phyloP scores from a whole-genome alignment of 495 filamentous ascomycete species.

The Xylaria acuta region DNA sequence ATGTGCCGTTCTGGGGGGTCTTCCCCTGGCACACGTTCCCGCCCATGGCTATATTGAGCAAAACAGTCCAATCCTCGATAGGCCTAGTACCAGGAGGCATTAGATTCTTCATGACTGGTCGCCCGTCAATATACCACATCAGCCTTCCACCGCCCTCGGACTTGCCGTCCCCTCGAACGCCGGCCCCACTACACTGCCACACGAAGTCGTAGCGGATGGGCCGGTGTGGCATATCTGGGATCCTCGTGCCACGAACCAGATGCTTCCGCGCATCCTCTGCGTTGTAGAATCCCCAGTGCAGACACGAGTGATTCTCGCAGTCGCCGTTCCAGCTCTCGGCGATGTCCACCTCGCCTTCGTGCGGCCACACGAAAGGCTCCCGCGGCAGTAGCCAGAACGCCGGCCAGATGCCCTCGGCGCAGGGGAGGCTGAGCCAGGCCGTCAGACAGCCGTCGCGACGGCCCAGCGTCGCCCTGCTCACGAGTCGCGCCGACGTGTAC shows the following conservation, averaged over 20 bases:
- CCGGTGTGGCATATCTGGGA: constrained; percentile 38
- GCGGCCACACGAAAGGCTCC: constrained; percentile 60
- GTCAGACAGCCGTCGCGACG: constrained; percentile 46
- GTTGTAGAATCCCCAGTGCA: constrained; percentile 55
- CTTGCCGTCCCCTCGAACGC: constrained; percentile 26
- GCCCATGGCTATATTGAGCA: constrained; percentile 55
- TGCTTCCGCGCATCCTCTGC: constrained; percentile 52
- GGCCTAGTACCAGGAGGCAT: constrained; percentile 49
- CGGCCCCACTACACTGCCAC: constrained; percentile 43
- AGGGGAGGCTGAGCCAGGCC: constrained; percentile 43
- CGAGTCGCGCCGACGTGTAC: constrained; percentile 51
- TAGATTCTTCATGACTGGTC: constrained; percentile 47
- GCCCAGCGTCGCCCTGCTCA: constrained; percentile 44
- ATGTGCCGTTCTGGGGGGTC: constrained; percentile 45
- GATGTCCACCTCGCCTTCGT: constrained; percentile 67
- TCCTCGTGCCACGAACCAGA: constrained; percentile 42
- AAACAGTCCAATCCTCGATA: constrained; percentile 48
- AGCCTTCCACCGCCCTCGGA: constrained; percentile 33
- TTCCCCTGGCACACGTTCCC: constrained; percentile 52
- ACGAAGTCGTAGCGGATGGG: constrained; percentile 44
- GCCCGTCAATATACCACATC: constrained; percentile 54
- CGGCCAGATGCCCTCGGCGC: constrained; percentile 50
- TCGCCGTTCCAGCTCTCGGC: constrained; percentile 59
- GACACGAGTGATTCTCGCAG: constrained; percentile 48
- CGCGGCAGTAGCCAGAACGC: constrained; percentile 54